A percentile compares a stretch with the other conserved stretches of the same genome.
phyloP scores from a whole-genome alignment of 108 stramenopile species.

The Nannochloropsis oceanica region DNA sequence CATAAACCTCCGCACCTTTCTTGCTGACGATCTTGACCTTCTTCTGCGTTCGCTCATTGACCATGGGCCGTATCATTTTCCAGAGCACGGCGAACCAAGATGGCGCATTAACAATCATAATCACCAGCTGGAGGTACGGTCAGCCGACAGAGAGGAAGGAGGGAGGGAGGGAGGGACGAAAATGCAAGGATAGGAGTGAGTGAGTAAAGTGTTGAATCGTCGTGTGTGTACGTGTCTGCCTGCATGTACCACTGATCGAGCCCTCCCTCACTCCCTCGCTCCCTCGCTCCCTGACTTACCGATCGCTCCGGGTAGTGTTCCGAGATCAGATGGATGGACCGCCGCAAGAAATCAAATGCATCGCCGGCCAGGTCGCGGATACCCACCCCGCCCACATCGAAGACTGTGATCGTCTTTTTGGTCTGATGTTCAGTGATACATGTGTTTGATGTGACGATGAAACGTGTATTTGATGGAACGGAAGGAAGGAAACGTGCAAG shows the following conservation, averaged over 20 bases:
- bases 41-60: slow-evolving; percentile 18
- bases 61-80: slow-evolving; percentile 9
- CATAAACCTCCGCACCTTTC: neutral
- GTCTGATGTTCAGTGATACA: neutral
- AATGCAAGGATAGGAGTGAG: too few species aligned
- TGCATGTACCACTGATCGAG: neutral
- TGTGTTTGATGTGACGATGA: too few species aligned
- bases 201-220: too few species aligned
- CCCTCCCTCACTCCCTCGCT: neutral
- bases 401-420: slow-evolving; percentile 1
- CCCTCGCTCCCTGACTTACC: neutral
- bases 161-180: too few species aligned
- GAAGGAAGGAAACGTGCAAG: too few species aligned
- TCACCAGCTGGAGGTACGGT: neutral
- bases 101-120: slow-evolving; percentile 4
- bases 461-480: too few species aligned
- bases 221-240: too few species aligned
- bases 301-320: slow-evolving; percentile 14
- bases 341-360: neutral
- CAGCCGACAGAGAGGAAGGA: too few species aligned
- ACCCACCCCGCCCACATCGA: neutral
- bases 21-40: slow-evolving; percentile 2
- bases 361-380: slow-evolving; percentile 12
- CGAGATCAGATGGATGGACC: neutral
- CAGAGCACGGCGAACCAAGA: slow-evolving; percentile 4